These are phyloP conservation scores for Mycena floridula DNA, from an alignment of 768 basidiomycete genomes.

Conservation along the genomic window DNA sequence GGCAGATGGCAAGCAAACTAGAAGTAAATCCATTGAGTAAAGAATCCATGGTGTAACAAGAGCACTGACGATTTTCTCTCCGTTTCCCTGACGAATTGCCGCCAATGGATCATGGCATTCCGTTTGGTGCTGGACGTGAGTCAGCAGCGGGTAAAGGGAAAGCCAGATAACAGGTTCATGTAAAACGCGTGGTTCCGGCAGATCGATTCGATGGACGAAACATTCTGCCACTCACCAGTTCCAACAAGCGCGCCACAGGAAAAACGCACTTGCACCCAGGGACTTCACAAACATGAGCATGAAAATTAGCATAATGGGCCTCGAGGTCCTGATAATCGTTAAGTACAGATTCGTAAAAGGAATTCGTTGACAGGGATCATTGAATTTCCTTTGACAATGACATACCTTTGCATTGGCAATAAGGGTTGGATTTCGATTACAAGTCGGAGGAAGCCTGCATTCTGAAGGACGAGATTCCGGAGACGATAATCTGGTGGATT, in stretches of 20 bases:
- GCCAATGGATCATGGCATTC: slow-evolving; percentile 88
- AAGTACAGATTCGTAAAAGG: too few species aligned
- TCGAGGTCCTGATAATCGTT: too few species aligned
- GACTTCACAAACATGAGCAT: slow-evolving; percentile 77
- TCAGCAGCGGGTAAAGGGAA: neutral
- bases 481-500: slow-evolving; percentile 5
- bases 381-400: too few species aligned
- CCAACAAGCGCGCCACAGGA: slow-evolving; percentile 72
- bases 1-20: slow-evolving; percentile 77
- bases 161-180: too few species aligned
- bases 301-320: slow-evolving; percentile 76
- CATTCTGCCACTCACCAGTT: slow-evolving; percentile 53
- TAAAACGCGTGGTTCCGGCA: too few species aligned
- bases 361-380: too few species aligned
- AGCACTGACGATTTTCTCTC: slow-evolving; percentile 75
- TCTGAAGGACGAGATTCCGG: slow-evolving; percentile 36
- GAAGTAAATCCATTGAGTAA: slow-evolving; percentile 5
- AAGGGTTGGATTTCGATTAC: slow-evolving; percentile 59
- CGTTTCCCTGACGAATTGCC: slow-evolving; percentile 67
- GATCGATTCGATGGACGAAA: neutral
- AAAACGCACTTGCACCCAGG: slow-evolving; percentile 73
- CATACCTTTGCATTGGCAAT: slow-evolving; percentile 55
- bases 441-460: slow-evolving; percentile 81
- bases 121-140: slow-evolving; percentile 56
- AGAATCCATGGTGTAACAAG: slow-evolving; percentile 1